phyloP scores from a whole-genome alignment of 306 rosid species.

The Vicia sativa region DNA sequence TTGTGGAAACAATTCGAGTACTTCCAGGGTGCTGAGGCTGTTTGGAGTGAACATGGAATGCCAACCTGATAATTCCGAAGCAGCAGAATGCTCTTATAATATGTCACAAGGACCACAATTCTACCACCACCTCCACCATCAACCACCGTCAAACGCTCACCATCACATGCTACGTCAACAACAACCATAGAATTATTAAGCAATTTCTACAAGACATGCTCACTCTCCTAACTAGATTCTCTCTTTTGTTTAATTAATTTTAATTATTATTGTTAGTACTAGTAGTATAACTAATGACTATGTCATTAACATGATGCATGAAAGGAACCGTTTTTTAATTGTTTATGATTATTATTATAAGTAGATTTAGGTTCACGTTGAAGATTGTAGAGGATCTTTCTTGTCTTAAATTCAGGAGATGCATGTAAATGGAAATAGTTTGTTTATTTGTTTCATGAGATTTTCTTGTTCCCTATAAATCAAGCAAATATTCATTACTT shows the following conservation, averaged over 20 bases:
- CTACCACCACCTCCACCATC: slow-evolving; percentile 35
- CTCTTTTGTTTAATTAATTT: slow-evolving; percentile 9
- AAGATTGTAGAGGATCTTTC: slow-evolving; percentile 51
- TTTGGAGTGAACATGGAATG: slow-evolving; percentile 96
- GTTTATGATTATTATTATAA: slow-evolving; percentile 14
- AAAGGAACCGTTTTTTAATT: slow-evolving; percentile 21
- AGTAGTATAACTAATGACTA: slow-evolving; percentile 12
- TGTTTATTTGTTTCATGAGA: slow-evolving; percentile 41
- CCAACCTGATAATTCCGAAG: slow-evolving; percentile 58
- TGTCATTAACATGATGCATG: slow-evolving; percentile 33
- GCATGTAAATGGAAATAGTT: slow-evolving; percentile 40
- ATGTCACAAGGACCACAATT: slow-evolving; percentile 48
- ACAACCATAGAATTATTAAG: slow-evolving; percentile 35
- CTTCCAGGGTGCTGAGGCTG: slow-evolving; percentile 71
- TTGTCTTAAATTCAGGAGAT: slow-evolving; percentile 46
- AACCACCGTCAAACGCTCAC: slow-evolving; percentile 46
- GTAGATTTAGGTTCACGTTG: slow-evolving; percentile 39
- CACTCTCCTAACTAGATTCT: slow-evolving; percentile 35
- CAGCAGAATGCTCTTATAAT: slow-evolving; percentile 41
- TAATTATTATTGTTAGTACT: neutral
- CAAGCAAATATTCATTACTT: slow-evolving; percentile 48
- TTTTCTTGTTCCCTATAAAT: slow-evolving; percentile 51
- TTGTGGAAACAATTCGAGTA: slow-evolving; percentile 50
- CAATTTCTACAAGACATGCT: slow-evolving; percentile 21
- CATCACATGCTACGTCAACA: slow-evolving; percentile 70